Conservation (phyloP, 2,329 filamentous ascomycete genomes). For the Pseudogymnoascus sp. region DNA sequence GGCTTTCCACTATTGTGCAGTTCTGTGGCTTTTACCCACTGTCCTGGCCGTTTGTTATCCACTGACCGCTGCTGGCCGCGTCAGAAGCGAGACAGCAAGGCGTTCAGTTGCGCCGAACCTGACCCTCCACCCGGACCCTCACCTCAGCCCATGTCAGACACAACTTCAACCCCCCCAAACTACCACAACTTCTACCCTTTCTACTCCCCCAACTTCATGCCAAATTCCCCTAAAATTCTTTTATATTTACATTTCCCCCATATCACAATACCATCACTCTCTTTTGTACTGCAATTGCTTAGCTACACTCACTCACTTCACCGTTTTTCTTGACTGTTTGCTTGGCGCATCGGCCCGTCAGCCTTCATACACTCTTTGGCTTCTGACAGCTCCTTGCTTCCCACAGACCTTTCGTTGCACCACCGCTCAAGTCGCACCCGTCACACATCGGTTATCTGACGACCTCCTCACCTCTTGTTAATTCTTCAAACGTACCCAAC, state of each 20-base stretch:
- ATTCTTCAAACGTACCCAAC: constrained; percentile 44
- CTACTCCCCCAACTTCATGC: not conserved
- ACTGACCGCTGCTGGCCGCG: not conserved
- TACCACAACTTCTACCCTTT: not conserved
- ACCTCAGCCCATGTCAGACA: not conserved
- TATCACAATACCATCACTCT: not conserved
- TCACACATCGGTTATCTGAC: constrained; percentile 62
- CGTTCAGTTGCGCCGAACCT: not conserved
- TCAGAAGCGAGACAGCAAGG: not conserved
- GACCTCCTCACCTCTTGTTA: constrained; percentile 59
- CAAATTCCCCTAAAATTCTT: not conserved
- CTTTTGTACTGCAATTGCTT: not conserved
- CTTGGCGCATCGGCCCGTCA: not conserved
- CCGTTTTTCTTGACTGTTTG: not conserved
- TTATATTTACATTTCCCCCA: not conserved
- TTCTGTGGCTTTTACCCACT: not conserved
- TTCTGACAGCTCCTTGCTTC: not conserved
- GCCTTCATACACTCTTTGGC: not conserved
- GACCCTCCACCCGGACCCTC: not conserved
- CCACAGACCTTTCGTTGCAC: constrained; percentile 22
- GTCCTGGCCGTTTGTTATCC: not conserved
- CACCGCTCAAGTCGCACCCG: constrained; percentile 48
- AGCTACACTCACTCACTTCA: not conserved
- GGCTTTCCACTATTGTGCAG: not conserved
- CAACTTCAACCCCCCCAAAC: not conserved